A percentile compares a stretch with the other conserved stretches of the same genome.
phyloP scores from a whole-genome alignment of 306 rosid genomes.

The Dryas alaskensis region DNA sequence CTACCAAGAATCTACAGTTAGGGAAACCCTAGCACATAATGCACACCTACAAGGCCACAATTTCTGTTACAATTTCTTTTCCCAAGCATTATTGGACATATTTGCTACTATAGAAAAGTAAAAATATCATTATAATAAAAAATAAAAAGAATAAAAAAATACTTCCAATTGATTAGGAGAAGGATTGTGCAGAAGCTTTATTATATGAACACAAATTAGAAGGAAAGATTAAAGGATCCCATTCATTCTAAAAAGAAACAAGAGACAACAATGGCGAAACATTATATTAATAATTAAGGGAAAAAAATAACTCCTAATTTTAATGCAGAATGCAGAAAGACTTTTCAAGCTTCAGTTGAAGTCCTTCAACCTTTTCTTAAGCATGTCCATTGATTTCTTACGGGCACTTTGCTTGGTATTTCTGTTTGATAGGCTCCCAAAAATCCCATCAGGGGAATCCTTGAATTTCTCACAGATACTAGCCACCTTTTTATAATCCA shows the following conservation, averaged over 20 bases:
- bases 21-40: too few species aligned
- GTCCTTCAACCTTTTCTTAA: constrained; percentile 86
- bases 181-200: not conserved
- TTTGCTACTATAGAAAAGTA: not conserved
- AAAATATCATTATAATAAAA: not conserved
- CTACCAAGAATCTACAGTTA: too few species aligned
- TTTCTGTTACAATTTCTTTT: not conserved
- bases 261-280: constrained; percentile 6
- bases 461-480: constrained; percentile 74
- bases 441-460: constrained; percentile 80
- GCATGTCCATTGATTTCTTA: constrained; percentile 85
- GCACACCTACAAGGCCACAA: too few species aligned
- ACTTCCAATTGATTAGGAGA: not conserved
- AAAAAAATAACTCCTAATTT: constrained; percentile 26
- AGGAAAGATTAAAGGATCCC: constrained; percentile 15
- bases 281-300: not conserved
- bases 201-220: constrained; percentile 7
- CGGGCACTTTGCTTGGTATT: constrained; percentile 71
- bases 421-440: constrained; percentile 80
- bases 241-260: constrained; percentile 18
- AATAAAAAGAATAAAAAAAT: too few species aligned
- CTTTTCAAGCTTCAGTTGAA: constrained; percentile 45
- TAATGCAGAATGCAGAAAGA: constrained; percentile 36
- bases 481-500: constrained; percentile 84
- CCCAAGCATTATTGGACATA: not conserved